Base-by-base conservation (phyloP, 768 basidiomycete species). In the Boletus rufocinnamomeus region DNA sequence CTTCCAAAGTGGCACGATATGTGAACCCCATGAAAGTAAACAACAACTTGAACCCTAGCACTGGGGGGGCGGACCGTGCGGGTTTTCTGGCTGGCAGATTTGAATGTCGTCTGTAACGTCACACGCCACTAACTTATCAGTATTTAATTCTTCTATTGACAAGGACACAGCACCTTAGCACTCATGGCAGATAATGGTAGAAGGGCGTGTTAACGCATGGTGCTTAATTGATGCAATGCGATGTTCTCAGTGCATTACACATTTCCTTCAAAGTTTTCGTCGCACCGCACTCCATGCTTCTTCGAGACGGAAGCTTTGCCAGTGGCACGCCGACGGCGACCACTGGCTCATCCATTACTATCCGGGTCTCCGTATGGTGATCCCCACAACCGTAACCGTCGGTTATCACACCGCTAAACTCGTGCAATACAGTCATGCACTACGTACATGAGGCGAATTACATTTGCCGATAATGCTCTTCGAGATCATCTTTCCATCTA, bases 401-500 rank as follows among this genome's bases (percentile, higher is more conserved):
- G n/a, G 30, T 25, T 47, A 34, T 25, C 30, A 25, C 10, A 8
- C 30, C 23, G 53, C 53, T n/a, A 35, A 35, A 8, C 21, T 35
- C 49, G 49, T 52, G 35, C 16, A 50, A 46, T 38, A n/a, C 13
- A 9, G 11, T 30, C 17, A 32, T 13, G 8, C 13, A 19, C 0
- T 41, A 41, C 40, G 40, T 28, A 35, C 32, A 52, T 3, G 14
- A 40, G 14, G 38, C 13, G 50, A 48, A 44, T 47, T 66, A 69
- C 27, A n/a, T 37, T 35, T 43, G 19, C 30, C 34, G 51, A 46
- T 61, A 19, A 43, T 54, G 41, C 34, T 44, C 40, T 25, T 69
- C 67, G 1, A 71, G 45, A 2, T 17, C 9, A 9, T 41, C 57
- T 52, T 63, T 71, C 84, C 84, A 85, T 8, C 43, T 58, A 17